Percentiles rank a stretch among this genome's conserved stretches.
Conservation (phyloP, 768 basidiomycete species). For the Epithele typhae region DNA sequence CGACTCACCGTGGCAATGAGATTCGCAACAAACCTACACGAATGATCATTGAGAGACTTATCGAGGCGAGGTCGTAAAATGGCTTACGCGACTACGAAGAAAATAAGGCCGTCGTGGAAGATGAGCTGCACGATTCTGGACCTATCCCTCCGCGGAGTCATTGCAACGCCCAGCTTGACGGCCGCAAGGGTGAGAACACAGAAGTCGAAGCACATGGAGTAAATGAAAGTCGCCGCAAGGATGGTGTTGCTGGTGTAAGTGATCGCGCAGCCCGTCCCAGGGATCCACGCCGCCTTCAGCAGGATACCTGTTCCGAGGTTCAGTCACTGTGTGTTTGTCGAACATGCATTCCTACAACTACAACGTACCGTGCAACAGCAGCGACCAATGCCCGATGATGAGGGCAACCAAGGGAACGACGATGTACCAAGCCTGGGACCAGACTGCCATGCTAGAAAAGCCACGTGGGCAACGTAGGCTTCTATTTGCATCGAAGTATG, state of each 20-base stretch:
- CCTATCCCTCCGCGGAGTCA: slow-evolving; percentile 29
- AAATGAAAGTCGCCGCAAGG: slow-evolving; percentile 68
- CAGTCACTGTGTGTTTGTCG: neutral
- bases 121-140: slow-evolving; percentile 55
- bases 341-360: neutral
- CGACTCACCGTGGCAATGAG: slow-evolving; percentile 32
- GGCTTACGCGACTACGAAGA: slow-evolving; percentile 71
- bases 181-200: slow-evolving; percentile 54
- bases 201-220: slow-evolving; percentile 73
- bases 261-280: slow-evolving; percentile 50
- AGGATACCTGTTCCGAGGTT: slow-evolving; percentile 41
- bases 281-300: slow-evolving; percentile 54
- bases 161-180: slow-evolving; percentile 44
- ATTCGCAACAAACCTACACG: slow-evolving; percentile 39
- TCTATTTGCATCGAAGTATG: too few species aligned
- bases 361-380: slow-evolving; percentile 55
- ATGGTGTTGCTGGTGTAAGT: slow-evolving; percentile 56
- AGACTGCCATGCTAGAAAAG: slow-evolving; percentile 51
- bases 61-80: neutral
- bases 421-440: slow-evolving; percentile 54
- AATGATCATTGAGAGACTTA: slow-evolving; percentile 10
- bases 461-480: too few species aligned
- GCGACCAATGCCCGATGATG: slow-evolving; percentile 66
- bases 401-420: slow-evolving; percentile 45
- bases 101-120: slow-evolving; percentile 69